A percentile compares a stretch with the other conserved stretches of the same genome.
phyloP scores from a whole-genome alignment of 306 rosid genomes.

The Vigna hirtella region DNA sequence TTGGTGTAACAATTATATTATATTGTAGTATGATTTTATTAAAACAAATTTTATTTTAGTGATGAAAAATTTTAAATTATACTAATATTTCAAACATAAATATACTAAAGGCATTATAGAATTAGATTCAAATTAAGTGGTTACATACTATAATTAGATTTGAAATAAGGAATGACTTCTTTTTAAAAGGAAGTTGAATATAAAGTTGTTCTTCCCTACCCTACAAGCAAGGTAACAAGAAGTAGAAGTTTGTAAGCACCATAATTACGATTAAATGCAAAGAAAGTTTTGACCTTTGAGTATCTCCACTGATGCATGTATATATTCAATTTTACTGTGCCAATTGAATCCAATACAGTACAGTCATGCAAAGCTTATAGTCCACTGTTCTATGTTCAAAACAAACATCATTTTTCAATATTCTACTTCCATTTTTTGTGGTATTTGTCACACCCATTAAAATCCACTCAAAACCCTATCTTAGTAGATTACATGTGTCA shows the following conservation, averaged over 20 bases:
- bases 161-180: neutral
- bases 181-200: neutral
- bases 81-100: no score
- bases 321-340: neutral
- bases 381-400: no score
- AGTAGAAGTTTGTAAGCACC: neutral
- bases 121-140: neutral
- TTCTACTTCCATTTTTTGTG: no score
- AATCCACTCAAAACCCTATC: no score
- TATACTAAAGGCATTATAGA: neutral
- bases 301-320: constrained; percentile 1
- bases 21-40: no score
- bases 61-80: no score
- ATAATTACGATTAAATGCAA: neutral
- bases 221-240: neutral
- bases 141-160: neutral
- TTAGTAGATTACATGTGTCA: no score
- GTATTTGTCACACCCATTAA: no score
- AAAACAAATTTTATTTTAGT: no score
- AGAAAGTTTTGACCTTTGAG: constrained; percentile 22
- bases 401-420: no score
- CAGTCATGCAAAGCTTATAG: no score
- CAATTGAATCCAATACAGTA: constrained; percentile 1
- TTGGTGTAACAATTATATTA: no score
- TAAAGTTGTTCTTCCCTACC: neutral